Percentiles rank a stretch among this genome's conserved stretches.
Evolutionary conservation across 352 stramenopile genomes (phyloP).

Genomic region (Phytopythium boreale): DNA sequence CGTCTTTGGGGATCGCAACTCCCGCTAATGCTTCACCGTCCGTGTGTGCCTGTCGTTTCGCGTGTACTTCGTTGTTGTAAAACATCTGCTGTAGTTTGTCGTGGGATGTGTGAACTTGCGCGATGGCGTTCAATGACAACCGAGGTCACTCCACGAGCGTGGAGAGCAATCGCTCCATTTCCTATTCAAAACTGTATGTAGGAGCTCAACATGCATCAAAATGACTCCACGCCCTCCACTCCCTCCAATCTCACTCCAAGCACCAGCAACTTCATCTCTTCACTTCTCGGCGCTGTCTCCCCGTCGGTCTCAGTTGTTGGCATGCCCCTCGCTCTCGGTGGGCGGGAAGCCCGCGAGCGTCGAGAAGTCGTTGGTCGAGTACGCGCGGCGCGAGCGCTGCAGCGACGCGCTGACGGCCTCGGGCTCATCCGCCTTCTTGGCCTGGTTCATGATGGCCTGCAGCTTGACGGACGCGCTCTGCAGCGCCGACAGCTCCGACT

Average conservation of each 20-base stretch:
- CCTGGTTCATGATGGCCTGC: slow-evolving; percentile 46
- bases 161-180: background rate
- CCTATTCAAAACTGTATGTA: slow-evolving; percentile 6
- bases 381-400: slow-evolving; percentile 48
- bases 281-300: background rate
- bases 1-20: background rate
- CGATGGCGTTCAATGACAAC: background rate
- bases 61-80: background rate
- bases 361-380: slow-evolving; percentile 63
- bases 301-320: slow-evolving; percentile 7
- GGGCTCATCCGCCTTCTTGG: slow-evolving; percentile 14
- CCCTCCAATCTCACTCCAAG: background rate
- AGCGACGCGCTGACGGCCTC: slow-evolving; percentile 47
- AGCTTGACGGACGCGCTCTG: slow-evolving; percentile 60
- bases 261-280: background rate
- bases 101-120: background rate
- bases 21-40: background rate
- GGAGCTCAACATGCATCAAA: slow-evolving; percentile 1
- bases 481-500: slow-evolving; percentile 59
- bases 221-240: background rate
- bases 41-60: background rate
- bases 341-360: slow-evolving; percentile 17
- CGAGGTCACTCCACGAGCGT: background rate
- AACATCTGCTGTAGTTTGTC: too few species aligned
- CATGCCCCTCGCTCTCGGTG: slow-evolving; percentile 17